Percentiles rank a stretch among this genome's conserved stretches.
These are phyloP conservation scores for Cutaneotrichosporon mucoides DNA, from an alignment of 1,284 basidiomycete genomes.

Conservation along the genomic window DNA sequence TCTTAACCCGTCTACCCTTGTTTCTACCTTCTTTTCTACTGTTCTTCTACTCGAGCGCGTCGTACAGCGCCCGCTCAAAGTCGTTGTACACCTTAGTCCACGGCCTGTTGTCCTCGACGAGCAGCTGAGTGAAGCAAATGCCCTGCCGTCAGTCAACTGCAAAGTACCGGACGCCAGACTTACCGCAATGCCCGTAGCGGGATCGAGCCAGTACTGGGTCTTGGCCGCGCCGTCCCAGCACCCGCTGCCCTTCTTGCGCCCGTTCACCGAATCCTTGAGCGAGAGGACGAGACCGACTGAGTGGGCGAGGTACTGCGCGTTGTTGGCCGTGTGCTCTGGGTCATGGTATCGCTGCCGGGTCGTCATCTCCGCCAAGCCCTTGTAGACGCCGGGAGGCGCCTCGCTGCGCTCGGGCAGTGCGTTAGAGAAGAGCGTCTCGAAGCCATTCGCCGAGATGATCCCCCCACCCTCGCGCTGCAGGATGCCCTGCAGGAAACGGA, in stretches of 20 bases:
- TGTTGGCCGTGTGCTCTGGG: conserved; percentile 12
- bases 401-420: conserved; percentile 11
- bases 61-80: conserved; percentile 34
- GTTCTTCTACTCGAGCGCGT: conserved; percentile 18
- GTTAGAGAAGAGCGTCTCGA: conserved; percentile 25
- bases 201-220: conserved; percentile 27
- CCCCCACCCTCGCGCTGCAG: conserved; percentile 19
- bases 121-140: conserved; percentile 27
- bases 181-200: conserved; percentile 20
- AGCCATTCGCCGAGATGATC: conserved; percentile 21
- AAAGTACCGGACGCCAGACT: not conserved
- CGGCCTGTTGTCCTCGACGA: conserved; percentile 18
- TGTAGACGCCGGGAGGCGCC: not conserved
- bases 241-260: conserved; percentile 24
- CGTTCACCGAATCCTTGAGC: conserved; percentile 6
- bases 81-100: conserved; percentile 27
- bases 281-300: conserved; percentile 14
- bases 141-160: conserved; percentile 11
- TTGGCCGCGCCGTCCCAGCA: conserved; percentile 27
- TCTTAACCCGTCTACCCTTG: no score
- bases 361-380: conserved; percentile 14
- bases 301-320: conserved; percentile 13
- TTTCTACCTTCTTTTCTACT: no score
- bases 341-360: conserved; percentile 6
- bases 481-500: conserved; percentile 31